Evolutionary conservation across 1,284 basidiomycete species (phyloP), one percentile per base, ranked within the genome.

Genomic region (Cerioporus squamosus): DNA sequence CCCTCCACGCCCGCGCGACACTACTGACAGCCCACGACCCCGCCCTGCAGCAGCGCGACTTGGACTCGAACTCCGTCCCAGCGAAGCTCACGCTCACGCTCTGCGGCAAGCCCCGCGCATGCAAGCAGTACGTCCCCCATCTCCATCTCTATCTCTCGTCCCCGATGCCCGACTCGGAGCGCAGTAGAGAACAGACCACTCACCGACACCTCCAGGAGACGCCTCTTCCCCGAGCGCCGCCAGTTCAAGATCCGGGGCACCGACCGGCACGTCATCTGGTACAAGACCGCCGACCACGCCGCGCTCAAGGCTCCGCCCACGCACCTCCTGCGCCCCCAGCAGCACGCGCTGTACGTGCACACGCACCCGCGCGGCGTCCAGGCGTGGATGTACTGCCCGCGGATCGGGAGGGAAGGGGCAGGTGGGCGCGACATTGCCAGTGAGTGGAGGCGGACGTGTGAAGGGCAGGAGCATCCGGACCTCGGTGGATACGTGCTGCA

Each of bases 211-310:
- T 31, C 24, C 12, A 44, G 29, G 26, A 31, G 17, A 6, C 33
- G 33, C 33, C 24, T 61, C 20, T 29, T 39, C 36, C 51, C 55
- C 24, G 9, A 42, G 24, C 48, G 49, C 17, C 33, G 43, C n/a
- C 24, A 22, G 39, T 38, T 36, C 60, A 61, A 57, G 60, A 61
- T 61, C 44, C 60, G 60, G 15, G 22, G 33, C 24, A 29, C 31
- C 9, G 18, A 29, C 9, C 15, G 14, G 14, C 20, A n/a, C 45
- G 52, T 51, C 44, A 38, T n/a, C 29, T 57, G 45, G 45, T 57
- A 57, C 44, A 22, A 50, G 48, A 49, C 44, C n/a, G 23, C 20
- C 39, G 18, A 26, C 31, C 22, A 0, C n/a, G 14, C 23, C 18
- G 17, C 45, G 17, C 39, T 53, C 39, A 14, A n/a, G 22, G 42